phyloP scores from a whole-genome alignment of 2,329 filamentous ascomycete species.

The Alternaria sp. region DNA sequence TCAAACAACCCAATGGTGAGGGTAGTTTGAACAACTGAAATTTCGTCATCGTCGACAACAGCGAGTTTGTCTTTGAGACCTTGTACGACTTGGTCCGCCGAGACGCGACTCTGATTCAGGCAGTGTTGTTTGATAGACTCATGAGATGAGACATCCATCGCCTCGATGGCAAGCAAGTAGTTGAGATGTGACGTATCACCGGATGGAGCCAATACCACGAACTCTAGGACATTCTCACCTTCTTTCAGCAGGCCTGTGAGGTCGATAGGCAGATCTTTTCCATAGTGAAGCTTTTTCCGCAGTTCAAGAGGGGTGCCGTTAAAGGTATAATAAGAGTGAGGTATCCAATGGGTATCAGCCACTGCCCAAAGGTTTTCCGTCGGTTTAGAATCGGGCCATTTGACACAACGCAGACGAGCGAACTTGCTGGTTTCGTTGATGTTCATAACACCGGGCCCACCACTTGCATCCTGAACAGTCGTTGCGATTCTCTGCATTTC shows the following conservation, averaged over 20 bases:
- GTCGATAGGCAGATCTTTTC: slow-evolving; percentile 78
- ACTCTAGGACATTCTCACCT: slow-evolving; percentile 69
- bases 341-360: slow-evolving; percentile 72
- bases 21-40: slow-evolving; percentile 53
- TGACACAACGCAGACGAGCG: slow-evolving; percentile 75
- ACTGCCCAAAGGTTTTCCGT: slow-evolving; percentile 67
- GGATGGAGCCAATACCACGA: slow-evolving; percentile 51
- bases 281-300: slow-evolving; percentile 74
- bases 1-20: slow-evolving; percentile 58
- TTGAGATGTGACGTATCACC: slow-evolving; percentile 50
- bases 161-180: slow-evolving; percentile 76
- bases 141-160: slow-evolving; percentile 64
- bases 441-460: slow-evolving; percentile 41
- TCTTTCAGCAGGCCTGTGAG: slow-evolving; percentile 67
- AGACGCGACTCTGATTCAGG: slow-evolving; percentile 42
- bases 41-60: slow-evolving; percentile 67
- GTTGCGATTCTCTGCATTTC: slow-evolving; percentile 51
- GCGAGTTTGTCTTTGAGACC: slow-evolving; percentile 65
- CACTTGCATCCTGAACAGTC: slow-evolving; percentile 35
- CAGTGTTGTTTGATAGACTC: slow-evolving; percentile 48
- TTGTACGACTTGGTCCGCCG: slow-evolving; percentile 61
- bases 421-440: slow-evolving; percentile 64
- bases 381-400: slow-evolving; percentile 44
- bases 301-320: slow-evolving; percentile 66
- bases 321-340: slow-evolving; percentile 72